phyloP scores from a whole-genome alignment of 73 alveolate species.

The Uronychia binucleata region DNA sequence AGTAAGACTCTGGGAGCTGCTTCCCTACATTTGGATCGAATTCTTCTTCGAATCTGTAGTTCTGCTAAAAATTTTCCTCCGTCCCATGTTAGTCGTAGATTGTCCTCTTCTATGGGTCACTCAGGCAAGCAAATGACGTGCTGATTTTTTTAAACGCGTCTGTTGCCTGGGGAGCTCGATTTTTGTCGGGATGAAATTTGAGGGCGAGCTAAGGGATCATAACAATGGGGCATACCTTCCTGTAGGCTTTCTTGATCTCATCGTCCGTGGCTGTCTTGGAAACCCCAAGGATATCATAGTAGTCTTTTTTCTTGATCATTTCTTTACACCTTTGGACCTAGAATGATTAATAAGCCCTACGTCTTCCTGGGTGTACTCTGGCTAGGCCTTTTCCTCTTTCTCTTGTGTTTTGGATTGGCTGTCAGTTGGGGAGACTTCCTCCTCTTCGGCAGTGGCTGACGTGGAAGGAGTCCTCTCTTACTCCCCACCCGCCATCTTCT shows the following conservation, averaged over 20 bases:
- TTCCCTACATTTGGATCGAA: slow-evolving; percentile 68
- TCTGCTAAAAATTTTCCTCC: slow-evolving; percentile 49
- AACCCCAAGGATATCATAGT: slow-evolving; percentile 80
- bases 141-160: slow-evolving; percentile 71
- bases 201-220: slow-evolving; percentile 59
- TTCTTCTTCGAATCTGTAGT: slow-evolving; percentile 55
- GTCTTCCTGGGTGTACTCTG: not conserved
- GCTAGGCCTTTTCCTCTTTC: not conserved
- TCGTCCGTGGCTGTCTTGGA: slow-evolving; percentile 78
- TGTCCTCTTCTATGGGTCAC: slow-evolving; percentile 51
- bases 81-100: slow-evolving; percentile 62
- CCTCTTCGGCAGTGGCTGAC: not conserved
- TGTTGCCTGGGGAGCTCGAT: slow-evolving; percentile 67
- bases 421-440: not conserved
- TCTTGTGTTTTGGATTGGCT: not conserved
- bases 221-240: slow-evolving; percentile 41
- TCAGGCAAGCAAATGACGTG: slow-evolving; percentile 55
- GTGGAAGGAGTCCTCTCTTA: not conserved
- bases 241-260: slow-evolving; percentile 93
- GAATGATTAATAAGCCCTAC: not conserved
- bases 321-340: slow-evolving; percentile 53
- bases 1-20: not conserved
- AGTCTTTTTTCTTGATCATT: slow-evolving; percentile 54
- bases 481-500: not conserved
- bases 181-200: slow-evolving; percentile 85